Conservation (phyloP, 2,329 filamentous ascomycete genomes). For the Moelleriella libera region DNA sequence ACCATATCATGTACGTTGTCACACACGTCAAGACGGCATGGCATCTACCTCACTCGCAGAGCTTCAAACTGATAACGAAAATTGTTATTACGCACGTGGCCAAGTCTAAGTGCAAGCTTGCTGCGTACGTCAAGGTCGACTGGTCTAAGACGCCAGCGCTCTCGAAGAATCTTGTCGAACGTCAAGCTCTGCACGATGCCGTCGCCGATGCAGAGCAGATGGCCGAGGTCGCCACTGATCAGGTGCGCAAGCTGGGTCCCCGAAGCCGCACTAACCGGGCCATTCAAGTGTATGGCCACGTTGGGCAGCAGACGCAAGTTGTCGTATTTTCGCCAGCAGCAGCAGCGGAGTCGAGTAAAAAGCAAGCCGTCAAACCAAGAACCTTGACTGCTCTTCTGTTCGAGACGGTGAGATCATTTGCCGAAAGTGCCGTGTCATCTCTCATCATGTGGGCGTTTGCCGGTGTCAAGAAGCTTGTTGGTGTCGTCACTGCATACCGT, state of each 20-base stretch:
- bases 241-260: slow-evolving; percentile 59
- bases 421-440: slow-evolving; percentile 60
- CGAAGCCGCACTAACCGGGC: slow-evolving; percentile 65
- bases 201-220: slow-evolving; percentile 60
- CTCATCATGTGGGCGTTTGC: slow-evolving; percentile 67
- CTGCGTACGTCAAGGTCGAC: slow-evolving; percentile 75
- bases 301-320: slow-evolving; percentile 54
- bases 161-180: slow-evolving; percentile 47
- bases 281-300: slow-evolving; percentile 63
- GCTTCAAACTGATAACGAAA: slow-evolving; percentile 75
- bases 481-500: slow-evolving; percentile 56
- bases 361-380: slow-evolving; percentile 45
- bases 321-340: slow-evolving; percentile 42
- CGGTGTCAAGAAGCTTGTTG: slow-evolving; percentile 48
- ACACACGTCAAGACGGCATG: slow-evolving; percentile 52
- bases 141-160: slow-evolving; percentile 60
- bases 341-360: slow-evolving; percentile 30
- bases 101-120: slow-evolving; percentile 84
- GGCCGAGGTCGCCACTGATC: slow-evolving; percentile 61
- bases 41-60: slow-evolving; percentile 71
- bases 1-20: slow-evolving; percentile 57
- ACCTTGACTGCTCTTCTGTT: slow-evolving; percentile 56
- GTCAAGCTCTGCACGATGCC: slow-evolving; percentile 63
- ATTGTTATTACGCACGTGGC: slow-evolving; percentile 87
- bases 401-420: slow-evolving; percentile 58